Percentiles rank a stretch among this genome's conserved stretches.
Evolutionary conservation across 2,329 filamentous ascomycete genomes (phyloP).

Genomic region (Fusarium nisikadoi): DNA sequence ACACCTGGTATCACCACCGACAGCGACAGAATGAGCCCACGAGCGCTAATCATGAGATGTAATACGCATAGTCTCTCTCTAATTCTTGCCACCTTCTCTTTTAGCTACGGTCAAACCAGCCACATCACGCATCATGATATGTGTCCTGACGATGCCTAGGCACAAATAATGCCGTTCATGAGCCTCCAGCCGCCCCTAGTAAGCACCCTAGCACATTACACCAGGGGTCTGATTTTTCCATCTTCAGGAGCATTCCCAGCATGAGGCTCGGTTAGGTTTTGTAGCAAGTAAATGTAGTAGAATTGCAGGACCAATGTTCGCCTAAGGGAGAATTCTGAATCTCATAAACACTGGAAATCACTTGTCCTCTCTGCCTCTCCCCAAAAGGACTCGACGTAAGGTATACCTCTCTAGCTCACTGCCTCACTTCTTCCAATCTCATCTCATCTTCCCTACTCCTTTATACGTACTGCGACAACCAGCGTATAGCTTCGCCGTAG

Average conservation of each 20-base stretch:
- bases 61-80: background rate
- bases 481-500: conserved; percentile 90
- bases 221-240: conserved; percentile 20
- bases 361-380: conserved; percentile 28
- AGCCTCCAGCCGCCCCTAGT: conserved; percentile 20
- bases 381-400: conserved; percentile 30
- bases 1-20: conserved; percentile 32
- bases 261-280: background rate
- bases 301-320: conserved; percentile 51
- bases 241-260: conserved; percentile 4
- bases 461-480: conserved; percentile 93
- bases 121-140: conserved; percentile 11
- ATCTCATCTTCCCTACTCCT: conserved; percentile 16
- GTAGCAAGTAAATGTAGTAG: conserved; percentile 37
- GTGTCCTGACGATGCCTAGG: background rate
- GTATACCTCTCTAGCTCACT: conserved; percentile 33
- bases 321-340: conserved; percentile 51
- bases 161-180: conserved; percentile 9
- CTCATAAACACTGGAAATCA: conserved; percentile 46
- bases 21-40: conserved; percentile 6
- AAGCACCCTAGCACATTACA: conserved; percentile 19
- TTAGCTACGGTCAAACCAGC: background rate
- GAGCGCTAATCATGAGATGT: conserved; percentile 1
- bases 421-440: conserved; percentile 9
- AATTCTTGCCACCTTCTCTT: conserved; percentile 2